A percentile compares a stretch with the other conserved stretches of the same genome.
phyloP scores from a whole-genome alignment of 129 eudicot genomes.

The Rutidosis leptorrhynchoides region DNA sequence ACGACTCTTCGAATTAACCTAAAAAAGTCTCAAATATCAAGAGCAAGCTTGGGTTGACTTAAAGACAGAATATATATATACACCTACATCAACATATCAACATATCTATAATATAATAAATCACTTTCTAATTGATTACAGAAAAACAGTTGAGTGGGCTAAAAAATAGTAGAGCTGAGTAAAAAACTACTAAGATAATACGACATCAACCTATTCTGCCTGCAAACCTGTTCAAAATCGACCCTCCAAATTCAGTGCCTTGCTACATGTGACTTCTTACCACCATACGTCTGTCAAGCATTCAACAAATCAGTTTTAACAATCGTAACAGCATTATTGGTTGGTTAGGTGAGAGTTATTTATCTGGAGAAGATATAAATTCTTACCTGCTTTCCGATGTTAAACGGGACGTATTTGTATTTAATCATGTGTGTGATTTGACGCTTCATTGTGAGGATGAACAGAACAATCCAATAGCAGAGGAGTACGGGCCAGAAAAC shows the following conservation, averaged over 20 bases:
- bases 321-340: neutral
- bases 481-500: conserved; percentile 73
- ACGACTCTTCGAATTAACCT: neutral
- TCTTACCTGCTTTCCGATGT: conserved; percentile 54
- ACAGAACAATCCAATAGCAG: conserved; percentile 60
- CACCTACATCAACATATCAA: neutral
- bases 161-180: neutral
- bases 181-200: neutral
- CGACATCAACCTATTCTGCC: neutral
- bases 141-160: neutral
- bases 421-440: conserved; percentile 68
- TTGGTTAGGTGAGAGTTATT: neutral
- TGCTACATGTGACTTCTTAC: neutral
- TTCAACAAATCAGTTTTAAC: neutral
- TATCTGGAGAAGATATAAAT: neutral
- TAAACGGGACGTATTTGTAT: conserved; percentile 60
- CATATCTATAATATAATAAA: too few species aligned
- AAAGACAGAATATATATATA: neutral
- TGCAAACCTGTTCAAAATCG: neutral
- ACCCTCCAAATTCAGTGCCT: neutral
- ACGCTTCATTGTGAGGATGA: conserved; percentile 63
- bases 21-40: neutral
- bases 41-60: neutral
- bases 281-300: neutral
- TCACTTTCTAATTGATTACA: neutral